Percentiles rank a stretch among this genome's conserved stretches.
Conservation (phyloP, 1,139 yeast species). For the Yamadazyma diospyri region DNA sequence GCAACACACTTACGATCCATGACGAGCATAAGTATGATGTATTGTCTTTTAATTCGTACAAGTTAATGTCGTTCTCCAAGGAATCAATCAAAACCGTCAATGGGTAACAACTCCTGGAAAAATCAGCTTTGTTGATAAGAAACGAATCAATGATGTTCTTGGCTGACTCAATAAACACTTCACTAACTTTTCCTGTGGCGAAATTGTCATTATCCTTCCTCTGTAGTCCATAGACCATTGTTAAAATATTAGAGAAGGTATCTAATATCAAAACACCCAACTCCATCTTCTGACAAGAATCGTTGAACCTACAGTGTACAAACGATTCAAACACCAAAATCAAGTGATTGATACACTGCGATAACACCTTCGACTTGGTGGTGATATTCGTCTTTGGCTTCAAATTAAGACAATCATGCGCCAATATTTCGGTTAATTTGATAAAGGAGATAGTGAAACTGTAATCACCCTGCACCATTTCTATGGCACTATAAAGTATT, state of each 20-base stretch:
- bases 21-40: constrained; percentile 39
- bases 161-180: constrained; percentile 50
- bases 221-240: constrained; percentile 57
- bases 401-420: constrained; percentile 48
- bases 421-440: constrained; percentile 51
- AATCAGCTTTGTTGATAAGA: constrained; percentile 48
- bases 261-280: constrained; percentile 58
- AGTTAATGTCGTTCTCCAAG: constrained; percentile 33
- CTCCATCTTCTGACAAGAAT: constrained; percentile 55
- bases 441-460: constrained; percentile 59
- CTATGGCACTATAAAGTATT: constrained; percentile 67
- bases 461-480: constrained; percentile 66
- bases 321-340: constrained; percentile 73
- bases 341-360: constrained; percentile 54
- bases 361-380: constrained; percentile 46
- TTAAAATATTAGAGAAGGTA: constrained; percentile 54
- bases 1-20: constrained; percentile 42
- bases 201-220: constrained; percentile 20
- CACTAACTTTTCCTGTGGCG: constrained; percentile 39
- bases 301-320: constrained; percentile 61
- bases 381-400: constrained; percentile 22
- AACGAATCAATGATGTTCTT: constrained; percentile 53
- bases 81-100: constrained; percentile 50
- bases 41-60: constrained; percentile 41
- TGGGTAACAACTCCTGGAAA: constrained; percentile 55